Conservation (phyloP, 2,329 filamentous ascomycete genomes). For the Hypomyces rosellus region DNA sequence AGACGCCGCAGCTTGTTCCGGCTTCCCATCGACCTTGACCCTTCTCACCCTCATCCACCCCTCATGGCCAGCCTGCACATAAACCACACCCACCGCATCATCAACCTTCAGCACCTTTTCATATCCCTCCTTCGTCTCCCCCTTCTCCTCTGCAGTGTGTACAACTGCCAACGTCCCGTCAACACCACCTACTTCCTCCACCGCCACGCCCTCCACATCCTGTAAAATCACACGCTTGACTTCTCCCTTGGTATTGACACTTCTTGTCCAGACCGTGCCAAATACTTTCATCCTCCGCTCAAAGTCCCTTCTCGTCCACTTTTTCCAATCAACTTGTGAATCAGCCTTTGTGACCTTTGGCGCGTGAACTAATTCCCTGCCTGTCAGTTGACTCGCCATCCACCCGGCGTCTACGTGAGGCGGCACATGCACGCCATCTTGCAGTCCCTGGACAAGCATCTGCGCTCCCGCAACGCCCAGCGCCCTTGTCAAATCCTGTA, state of each 20-base stretch:
- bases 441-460: slow-evolving; percentile 63
- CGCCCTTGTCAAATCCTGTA: slow-evolving; percentile 33
- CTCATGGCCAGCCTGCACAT: slow-evolving; percentile 16
- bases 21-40: slow-evolving; percentile 29
- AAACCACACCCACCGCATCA: slow-evolving; percentile 15
- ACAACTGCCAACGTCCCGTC: slow-evolving; percentile 15
- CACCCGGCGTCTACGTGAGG: slow-evolving; percentile 41
- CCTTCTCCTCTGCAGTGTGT: neutral
- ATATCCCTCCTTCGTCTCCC: neutral
- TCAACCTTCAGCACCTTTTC: slow-evolving; percentile 11
- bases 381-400: slow-evolving; percentile 18
- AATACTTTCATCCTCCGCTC: slow-evolving; percentile 52
- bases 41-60: slow-evolving; percentile 22
- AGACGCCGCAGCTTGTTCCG: slow-evolving; percentile 19
- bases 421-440: slow-evolving; percentile 56
- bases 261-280: slow-evolving; percentile 58
- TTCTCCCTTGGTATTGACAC: slow-evolving; percentile 19
- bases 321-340: slow-evolving; percentile 53
- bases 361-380: slow-evolving; percentile 43
- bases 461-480: slow-evolving; percentile 61
- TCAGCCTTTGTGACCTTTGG: slow-evolving; percentile 66
- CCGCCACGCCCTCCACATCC: slow-evolving; percentile 21
- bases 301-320: slow-evolving; percentile 49
- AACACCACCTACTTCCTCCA: slow-evolving; percentile 3
- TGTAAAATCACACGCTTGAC: slow-evolving; percentile 35